Evolutionary conservation across 2,329 filamentous ascomycete species (phyloP).

Genomic region (Sphaceloma murrayae): DNA sequence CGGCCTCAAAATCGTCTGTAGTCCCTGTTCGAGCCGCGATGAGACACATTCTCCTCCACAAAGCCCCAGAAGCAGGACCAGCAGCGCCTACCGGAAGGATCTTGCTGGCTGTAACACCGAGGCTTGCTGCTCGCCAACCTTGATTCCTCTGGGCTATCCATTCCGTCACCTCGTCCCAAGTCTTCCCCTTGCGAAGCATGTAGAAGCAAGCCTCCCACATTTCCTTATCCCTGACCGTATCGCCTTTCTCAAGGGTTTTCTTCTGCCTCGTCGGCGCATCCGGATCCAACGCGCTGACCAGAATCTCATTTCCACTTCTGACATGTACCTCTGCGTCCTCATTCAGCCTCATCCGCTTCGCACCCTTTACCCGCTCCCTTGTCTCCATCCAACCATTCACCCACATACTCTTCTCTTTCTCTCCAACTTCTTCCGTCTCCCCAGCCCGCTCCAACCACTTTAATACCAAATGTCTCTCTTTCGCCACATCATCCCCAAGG

Average conservation of each 20-base stretch:
- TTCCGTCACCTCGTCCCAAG: constrained; percentile 62
- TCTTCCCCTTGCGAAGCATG: constrained; percentile 75
- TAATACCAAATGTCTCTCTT: constrained; percentile 69
- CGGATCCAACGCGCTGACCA: constrained; percentile 84
- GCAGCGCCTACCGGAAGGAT: constrained; percentile 31
- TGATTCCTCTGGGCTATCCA: constrained; percentile 84
- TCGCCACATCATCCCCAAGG: constrained; percentile 58
- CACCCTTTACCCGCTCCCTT: constrained; percentile 76
- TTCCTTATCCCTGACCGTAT: constrained; percentile 79
- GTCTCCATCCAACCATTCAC: constrained; percentile 89
- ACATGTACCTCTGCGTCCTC: constrained; percentile 46
- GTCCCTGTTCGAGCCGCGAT: constrained; percentile 57
- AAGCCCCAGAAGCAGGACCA: constrained; percentile 34
- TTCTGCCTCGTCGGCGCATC: constrained; percentile 77
- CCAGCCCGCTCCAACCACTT: constrained; percentile 79
- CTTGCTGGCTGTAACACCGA: constrained; percentile 56
- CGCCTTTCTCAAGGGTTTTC: constrained; percentile 66
- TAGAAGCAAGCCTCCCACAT: constrained; percentile 94
- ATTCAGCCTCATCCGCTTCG: constrained; percentile 63
- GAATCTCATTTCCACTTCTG: constrained; percentile 47
- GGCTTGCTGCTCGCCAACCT: constrained; percentile 75
- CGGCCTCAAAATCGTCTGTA: constrained; percentile 69
- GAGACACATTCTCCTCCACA: constrained; percentile 73
- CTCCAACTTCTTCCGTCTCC: constrained; percentile 54
- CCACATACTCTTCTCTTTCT: constrained; percentile 62